Percentiles rank a stretch among this genome's conserved stretches.
Evolutionary conservation across 345 rosid genomes (phyloP).

Genomic region (Populus deltoides): DNA sequence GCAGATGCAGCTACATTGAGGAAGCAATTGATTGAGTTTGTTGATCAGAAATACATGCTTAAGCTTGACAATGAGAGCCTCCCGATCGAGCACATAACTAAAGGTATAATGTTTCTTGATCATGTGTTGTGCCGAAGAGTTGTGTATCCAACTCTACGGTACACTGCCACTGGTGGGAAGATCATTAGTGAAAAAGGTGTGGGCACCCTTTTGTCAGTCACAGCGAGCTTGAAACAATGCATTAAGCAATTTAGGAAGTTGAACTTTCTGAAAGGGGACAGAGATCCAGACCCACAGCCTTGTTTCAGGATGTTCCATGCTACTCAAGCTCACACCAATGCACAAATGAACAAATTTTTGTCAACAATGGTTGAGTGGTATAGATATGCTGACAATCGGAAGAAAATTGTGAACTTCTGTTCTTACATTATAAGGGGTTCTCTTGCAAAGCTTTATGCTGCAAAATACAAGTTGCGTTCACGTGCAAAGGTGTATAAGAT

Average conservation of each 20-base stretch:
- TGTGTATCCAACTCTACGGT: conserved; percentile 91
- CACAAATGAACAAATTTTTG: conserved; percentile 93
- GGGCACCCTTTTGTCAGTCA: conserved; percentile 89
- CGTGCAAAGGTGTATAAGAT: conserved; percentile 87
- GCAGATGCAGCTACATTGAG: conserved; percentile 92
- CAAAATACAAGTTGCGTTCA: conserved; percentile 90
- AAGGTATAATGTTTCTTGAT: conserved; percentile 98
- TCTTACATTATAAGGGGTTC: conserved; percentile 86
- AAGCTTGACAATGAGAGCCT: conserved; percentile 88
- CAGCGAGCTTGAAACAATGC: conserved; percentile 92
- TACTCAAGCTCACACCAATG: conserved; percentile 89
- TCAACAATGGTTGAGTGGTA: conserved; percentile 89
- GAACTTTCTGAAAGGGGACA: conserved; percentile 79
- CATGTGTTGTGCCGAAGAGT: conserved; percentile 94
- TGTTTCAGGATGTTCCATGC: conserved; percentile 98
- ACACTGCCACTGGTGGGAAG: conserved; percentile 95
- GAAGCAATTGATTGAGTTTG: conserved; percentile 87
- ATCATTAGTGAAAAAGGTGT: conserved; percentile 97
- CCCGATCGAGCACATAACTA: conserved; percentile 89
- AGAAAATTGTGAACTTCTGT: conserved; percentile 84
- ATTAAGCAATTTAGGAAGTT: conserved; percentile 89
- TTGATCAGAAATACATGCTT: conserved; percentile 86
- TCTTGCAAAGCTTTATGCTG: conserved; percentile 93
- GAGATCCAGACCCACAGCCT: conserved; percentile 95
- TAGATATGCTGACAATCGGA: conserved; percentile 81